Evolutionary conservation across 108 stramenopile species (phyloP).

Genomic region (Cyclotella distinguenda): DNA sequence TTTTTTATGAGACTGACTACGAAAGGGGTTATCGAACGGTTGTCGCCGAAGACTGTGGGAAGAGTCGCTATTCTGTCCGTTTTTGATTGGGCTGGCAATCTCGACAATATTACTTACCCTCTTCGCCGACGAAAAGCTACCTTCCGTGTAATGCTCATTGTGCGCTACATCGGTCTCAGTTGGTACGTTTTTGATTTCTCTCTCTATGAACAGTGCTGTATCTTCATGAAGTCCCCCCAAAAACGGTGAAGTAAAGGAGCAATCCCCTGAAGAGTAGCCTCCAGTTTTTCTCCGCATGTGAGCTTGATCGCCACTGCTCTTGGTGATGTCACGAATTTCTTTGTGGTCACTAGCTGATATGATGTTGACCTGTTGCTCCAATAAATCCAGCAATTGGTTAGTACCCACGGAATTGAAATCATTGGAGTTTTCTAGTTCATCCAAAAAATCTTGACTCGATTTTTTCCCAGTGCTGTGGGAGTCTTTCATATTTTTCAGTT

Average conservation of each 20-base stretch:
- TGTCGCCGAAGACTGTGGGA: neutral
- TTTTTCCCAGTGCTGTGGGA: neutral
- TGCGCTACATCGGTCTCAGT: neutral
- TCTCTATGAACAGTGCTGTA: neutral
- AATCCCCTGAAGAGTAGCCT: conserved; percentile 3
- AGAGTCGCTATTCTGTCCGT: neutral
- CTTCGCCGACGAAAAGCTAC: neutral
- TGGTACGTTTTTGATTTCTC: neutral
- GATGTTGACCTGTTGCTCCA: conserved; percentile 7
- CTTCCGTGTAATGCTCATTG: neutral
- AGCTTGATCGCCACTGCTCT: neutral
- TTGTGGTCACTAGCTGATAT: neutral
- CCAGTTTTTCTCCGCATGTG: neutral
- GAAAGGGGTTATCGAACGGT: conserved; percentile 27
- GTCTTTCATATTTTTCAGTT: conserved; percentile 3
- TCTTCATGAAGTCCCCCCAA: conserved; percentile 9
- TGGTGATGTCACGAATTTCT: neutral
- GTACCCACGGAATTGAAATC: conserved; percentile 11
- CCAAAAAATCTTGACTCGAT: neutral
- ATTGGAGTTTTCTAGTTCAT: conserved; percentile 1
- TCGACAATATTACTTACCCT: neutral
- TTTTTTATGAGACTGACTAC: neutral
- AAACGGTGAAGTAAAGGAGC: conserved; percentile 12
- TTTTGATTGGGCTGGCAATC: neutral
- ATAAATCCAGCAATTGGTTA: conserved; percentile 11